Conservation (phyloP, 169 alveolate genomes). For the Condylostoma magnum region DNA sequence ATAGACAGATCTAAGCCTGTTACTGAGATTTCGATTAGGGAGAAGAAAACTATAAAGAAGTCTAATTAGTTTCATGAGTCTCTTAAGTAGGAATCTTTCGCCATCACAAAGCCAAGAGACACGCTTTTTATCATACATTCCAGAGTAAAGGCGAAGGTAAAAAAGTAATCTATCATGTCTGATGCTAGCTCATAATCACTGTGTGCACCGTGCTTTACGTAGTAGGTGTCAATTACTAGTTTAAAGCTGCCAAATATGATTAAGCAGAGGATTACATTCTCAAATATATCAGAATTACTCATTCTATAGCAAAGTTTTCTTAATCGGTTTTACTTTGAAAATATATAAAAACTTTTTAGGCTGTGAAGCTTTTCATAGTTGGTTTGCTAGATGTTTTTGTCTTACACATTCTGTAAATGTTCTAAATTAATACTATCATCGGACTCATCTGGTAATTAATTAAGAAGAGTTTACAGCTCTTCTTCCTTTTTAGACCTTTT, state of each 20-base stretch:
- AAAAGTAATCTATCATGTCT: conserved; percentile 68
- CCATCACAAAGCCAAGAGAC: conserved; percentile 61
- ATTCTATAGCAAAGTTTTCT: background rate
- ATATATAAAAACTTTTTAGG: conserved; percentile 8
- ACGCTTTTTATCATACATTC: conserved; percentile 59
- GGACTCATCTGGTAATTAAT: background rate
- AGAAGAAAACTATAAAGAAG: conserved; percentile 74
- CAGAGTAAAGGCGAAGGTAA: conserved; percentile 40
- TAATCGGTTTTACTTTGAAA: background rate
- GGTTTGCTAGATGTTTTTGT: conserved; percentile 55
- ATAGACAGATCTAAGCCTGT: conserved; percentile 39
- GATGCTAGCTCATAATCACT: background rate
- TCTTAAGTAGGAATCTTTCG: conserved; percentile 74
- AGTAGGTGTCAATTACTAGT: conserved; percentile 21
- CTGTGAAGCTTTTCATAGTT: conserved; percentile 45
- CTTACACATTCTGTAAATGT: no score
- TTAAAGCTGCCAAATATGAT: conserved; percentile 34
- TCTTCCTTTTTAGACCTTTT: background rate
- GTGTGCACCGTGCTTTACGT: background rate
- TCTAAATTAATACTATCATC: background rate
- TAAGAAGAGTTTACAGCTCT: background rate
- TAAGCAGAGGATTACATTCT: background rate
- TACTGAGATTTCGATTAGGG: conserved; percentile 69
- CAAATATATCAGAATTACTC: background rate
- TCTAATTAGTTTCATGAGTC: conserved; percentile 84